Percentiles rank a stretch among this genome's conserved stretches.
Conservation (phyloP, 176 grass and related monocot species). For the Guadua angustifolia region DNA sequence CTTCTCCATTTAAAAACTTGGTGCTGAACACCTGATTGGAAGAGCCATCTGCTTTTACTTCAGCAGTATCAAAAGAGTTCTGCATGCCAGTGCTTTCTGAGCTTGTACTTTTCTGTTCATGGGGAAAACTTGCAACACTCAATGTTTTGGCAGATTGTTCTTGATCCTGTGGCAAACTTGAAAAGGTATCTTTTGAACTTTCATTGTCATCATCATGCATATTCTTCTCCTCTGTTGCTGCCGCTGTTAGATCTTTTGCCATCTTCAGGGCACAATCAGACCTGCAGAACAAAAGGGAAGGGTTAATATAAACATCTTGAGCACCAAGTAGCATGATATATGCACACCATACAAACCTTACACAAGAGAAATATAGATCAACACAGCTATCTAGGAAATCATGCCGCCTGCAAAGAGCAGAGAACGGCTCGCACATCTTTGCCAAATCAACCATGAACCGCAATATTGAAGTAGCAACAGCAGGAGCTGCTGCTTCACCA, state of each 20-base stretch:
- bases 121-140: slow-evolving; percentile 73
- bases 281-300: slow-evolving; percentile 58
- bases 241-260: slow-evolving; percentile 80
- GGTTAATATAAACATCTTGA: slow-evolving; percentile 47
- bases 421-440: slow-evolving; percentile 90
- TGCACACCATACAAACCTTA: slow-evolving; percentile 68
- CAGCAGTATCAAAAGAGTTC: slow-evolving; percentile 56
- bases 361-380: slow-evolving; percentile 98
- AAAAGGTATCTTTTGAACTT: slow-evolving; percentile 80
- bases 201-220: slow-evolving; percentile 70
- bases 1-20: slow-evolving; percentile 60
- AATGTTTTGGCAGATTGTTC: slow-evolving; percentile 79
- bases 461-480: slow-evolving; percentile 88
- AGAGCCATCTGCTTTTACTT: slow-evolving; percentile 64
- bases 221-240: slow-evolving; percentile 69
- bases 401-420: slow-evolving; percentile 75
- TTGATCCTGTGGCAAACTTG: slow-evolving; percentile 73
- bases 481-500: slow-evolving; percentile 91
- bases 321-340: slow-evolving; percentile 16
- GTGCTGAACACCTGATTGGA: slow-evolving; percentile 32
- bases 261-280: slow-evolving; percentile 92
- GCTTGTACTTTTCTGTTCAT: slow-evolving; percentile 90
- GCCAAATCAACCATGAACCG: slow-evolving; percentile 96
- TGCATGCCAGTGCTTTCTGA: slow-evolving; percentile 65
- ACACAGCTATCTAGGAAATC: slow-evolving; percentile 94